These are phyloP conservation scores for Agrostemma githago DNA, from an alignment of 148 eudicot species.

Conservation along the genomic window DNA sequence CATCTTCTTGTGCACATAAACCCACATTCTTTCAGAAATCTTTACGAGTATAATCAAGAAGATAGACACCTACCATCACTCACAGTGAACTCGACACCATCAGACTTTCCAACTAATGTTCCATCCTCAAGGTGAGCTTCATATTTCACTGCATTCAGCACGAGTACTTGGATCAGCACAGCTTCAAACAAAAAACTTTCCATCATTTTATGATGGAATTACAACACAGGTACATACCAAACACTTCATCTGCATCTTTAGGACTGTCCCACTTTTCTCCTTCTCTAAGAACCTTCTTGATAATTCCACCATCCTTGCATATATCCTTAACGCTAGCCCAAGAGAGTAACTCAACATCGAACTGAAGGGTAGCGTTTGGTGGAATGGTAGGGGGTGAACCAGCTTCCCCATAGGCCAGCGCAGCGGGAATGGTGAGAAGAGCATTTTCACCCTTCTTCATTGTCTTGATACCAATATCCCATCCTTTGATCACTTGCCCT, in stretches of 20 bases:
- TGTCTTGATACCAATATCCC: constrained; percentile 88
- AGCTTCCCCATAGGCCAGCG: constrained; percentile 81
- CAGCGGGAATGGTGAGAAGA: constrained; percentile 83
- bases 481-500: constrained; percentile 98
- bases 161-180: background rate
- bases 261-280: constrained; percentile 99
- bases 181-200: background rate
- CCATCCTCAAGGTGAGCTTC: constrained; percentile 82
- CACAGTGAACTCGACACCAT: constrained; percentile 76
- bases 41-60: background rate
- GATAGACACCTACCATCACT: constrained; percentile 44
- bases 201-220: background rate
- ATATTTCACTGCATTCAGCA: constrained; percentile 52
- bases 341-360: constrained; percentile 79
- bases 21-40: too few relatives aligned
- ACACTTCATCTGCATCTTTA: constrained; percentile 82
- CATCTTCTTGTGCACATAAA: too few relatives aligned
- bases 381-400: constrained; percentile 95
- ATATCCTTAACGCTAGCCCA: constrained; percentile 92
- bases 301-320: constrained; percentile 94
- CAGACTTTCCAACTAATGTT: constrained; percentile 58
- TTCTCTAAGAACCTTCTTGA: constrained; percentile 66
- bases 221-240: constrained; percentile 39
- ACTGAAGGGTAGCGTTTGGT: constrained; percentile 81
- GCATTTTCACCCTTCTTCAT: constrained; percentile 97